Base-by-base conservation (phyloP, 164 flowering plant genomes). In the Liquidambar formosana region DNA sequence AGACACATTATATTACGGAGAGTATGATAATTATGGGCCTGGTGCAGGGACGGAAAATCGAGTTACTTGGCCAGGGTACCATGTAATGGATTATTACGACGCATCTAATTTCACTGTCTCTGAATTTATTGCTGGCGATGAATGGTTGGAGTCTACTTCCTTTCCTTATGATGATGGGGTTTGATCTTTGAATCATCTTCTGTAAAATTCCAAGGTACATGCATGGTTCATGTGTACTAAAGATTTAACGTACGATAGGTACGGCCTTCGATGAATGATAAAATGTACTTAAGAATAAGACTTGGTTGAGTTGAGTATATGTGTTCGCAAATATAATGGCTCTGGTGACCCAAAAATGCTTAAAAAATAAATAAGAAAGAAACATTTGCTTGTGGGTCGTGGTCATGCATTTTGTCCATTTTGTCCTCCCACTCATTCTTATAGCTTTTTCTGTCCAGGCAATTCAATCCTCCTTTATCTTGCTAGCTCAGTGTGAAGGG, bases 401-500 rank as follows among this genome's bases (percentile, higher is more conserved):
- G n/a, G n/a, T n/a, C n/a, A n/a, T n/a, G n/a, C n/a, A n/a, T n/a
- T n/a, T n/a, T n/a, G n/a, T n/a, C n/a, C n/a, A n/a, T n/a, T n/a
- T n/a, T n/a, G n/a, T n/a, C n/a, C n/a, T n/a, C n/a, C n/a, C n/a
- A n/a, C n/a, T n/a, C n/a, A n/a, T n/a, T n/a, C n/a, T n/a, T 57
- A 91, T 8, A 63, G 59, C 56, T 65, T 81, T 69, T 85, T 92
- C 77, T 74, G n/a, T n/a, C n/a, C n/a, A n/a, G 83, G 56, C 81
- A 83, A 46, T 73, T 76, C 64, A 87, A 71, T 38, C 76, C 90
- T 12, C 80, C 84, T 67, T n/a, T n/a, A n/a, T 77, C 88, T 10
- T 95, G 94, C 73, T 79, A 85, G 80, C 69, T 87, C 14, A 94
- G 91, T 49, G 48, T 63, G 67, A 94, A 86, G n/a, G 99, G 97